These are phyloP conservation scores for Ogataea saltuana DNA, from an alignment of 805 yeast species.

Conservation along the genomic window DNA sequence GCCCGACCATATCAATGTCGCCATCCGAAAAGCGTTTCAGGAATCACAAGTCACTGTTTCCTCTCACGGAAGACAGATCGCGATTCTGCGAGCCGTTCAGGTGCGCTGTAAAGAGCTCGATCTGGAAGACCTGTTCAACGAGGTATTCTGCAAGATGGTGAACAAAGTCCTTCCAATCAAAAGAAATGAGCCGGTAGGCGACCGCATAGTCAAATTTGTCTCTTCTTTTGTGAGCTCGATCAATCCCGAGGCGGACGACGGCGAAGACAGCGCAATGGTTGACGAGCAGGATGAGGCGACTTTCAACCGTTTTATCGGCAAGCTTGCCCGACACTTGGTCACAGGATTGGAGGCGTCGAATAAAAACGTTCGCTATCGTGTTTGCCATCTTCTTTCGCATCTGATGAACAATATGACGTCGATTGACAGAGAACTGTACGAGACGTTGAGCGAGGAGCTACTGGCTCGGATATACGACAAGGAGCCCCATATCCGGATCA, in stretches of 20 bases:
- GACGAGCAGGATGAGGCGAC: constrained; percentile 35
- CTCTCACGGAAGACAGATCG: constrained; percentile 74
- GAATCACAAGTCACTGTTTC: constrained; percentile 75
- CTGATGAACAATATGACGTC: constrained; percentile 72
- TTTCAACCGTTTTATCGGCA: constrained; percentile 56
- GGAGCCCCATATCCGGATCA: constrained; percentile 78
- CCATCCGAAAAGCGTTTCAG: constrained; percentile 71
- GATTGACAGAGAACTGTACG: constrained; percentile 70
- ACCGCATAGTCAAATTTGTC: constrained; percentile 68
- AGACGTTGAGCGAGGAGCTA: constrained; percentile 59
- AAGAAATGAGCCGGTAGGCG: constrained; percentile 70
- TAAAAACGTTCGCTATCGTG: constrained; percentile 75
- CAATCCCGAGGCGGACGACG: constrained; percentile 38
- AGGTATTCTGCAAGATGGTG: constrained; percentile 58
- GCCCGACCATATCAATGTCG: constrained; percentile 40
- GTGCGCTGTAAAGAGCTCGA: constrained; percentile 52
- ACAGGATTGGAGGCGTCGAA: constrained; percentile 78
- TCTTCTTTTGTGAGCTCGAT: constrained; percentile 59
- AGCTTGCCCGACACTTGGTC: constrained; percentile 64
- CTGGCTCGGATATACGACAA: constrained; percentile 67
- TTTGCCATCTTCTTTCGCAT: constrained; percentile 71
- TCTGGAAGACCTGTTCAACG: constrained; percentile 58
- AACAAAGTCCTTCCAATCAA: constrained; percentile 68
- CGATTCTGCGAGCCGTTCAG: constrained; percentile 60
- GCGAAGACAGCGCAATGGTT: constrained; percentile 34